Evolutionary conservation across 2,329 filamentous ascomycete species (phyloP).

Genomic region (Talaromyces piceae): DNA sequence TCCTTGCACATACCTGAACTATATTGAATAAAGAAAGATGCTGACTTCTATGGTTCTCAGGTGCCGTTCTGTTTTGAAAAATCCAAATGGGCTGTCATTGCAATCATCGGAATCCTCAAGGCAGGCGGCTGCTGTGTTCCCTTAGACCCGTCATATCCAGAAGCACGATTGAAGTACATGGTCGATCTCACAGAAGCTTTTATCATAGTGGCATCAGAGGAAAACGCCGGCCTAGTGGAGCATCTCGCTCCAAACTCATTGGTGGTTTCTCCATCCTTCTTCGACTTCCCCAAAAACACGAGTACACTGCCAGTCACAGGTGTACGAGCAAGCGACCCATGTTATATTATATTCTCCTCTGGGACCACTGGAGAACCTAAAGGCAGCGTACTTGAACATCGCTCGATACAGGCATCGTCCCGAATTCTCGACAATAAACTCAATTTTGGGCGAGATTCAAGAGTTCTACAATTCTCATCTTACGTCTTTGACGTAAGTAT

Average conservation of each 20-base stretch:
- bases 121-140: constrained; percentile 12
- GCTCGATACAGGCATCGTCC: constrained; percentile 33
- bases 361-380: constrained; percentile 47
- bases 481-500: constrained; percentile 38
- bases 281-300: neutral
- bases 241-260: constrained; percentile 18
- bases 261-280: neutral
- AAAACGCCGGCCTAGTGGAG: neutral
- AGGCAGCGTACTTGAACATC: constrained; percentile 56
- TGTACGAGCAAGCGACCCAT: constrained; percentile 19
- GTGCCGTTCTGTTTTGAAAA: constrained; percentile 19
- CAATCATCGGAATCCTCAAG: constrained; percentile 13
- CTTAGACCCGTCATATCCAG: constrained; percentile 14
- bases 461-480: constrained; percentile 32
- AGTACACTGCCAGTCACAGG: neutral
- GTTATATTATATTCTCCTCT: constrained; percentile 56
- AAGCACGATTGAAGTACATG: neutral
- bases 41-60: constrained; percentile 1
- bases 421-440: neutral
- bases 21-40: neutral
- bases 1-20: neutral
- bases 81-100: constrained; percentile 11
- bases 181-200: neutral
- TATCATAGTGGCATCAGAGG: neutral
- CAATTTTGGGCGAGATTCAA: constrained; percentile 37